Base-by-base conservation (phyloP, 306 rosid genomes). In the Oemleria cerasiformis region DNA sequence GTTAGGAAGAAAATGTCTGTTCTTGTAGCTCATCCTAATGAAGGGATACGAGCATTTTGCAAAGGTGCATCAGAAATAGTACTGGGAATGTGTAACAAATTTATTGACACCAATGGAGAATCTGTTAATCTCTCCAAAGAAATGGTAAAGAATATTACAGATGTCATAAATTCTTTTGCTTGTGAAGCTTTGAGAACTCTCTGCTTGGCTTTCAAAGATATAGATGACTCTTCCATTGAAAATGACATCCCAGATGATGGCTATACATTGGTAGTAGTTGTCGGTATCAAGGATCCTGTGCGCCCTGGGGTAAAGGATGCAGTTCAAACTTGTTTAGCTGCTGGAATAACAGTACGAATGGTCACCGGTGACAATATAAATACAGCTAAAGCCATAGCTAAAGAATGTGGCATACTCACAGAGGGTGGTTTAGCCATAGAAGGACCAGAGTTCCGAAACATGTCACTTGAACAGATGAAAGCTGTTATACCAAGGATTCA, bases 21-120 rank as follows among this genome's bases (percentile, higher is more conserved):
- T 59, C 88, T 94, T 10, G 89, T 91, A 44, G 81, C 86, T 68
- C 84, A 79, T 73, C 95, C 97, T 69, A 72, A 64, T 71, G 86
- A 92, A 72, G 78, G 91, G 36, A 55, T 73, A 13, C 84, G 88
- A 75, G 90, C 92, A 48, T 91, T 91, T 82, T 88, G 96, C 84
- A 94, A 94, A 87, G 99, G 99, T 70, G 99, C 95, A 86, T 86
- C 99, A 8, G 99, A 94, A 85, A 84, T 94, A 76, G 75, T 94
- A 80, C 70, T 94, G 68, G 64, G 80, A 16, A 86, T 86, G 81
- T 91, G 97, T 67, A 81, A 87, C 84, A 86, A 84, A 79, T 16
- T 85, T 76, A 66, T 91, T 58, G 91, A 86, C 79, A 14, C 62
- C 65, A 84, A 89, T 77, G 99, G 99, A 43, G 77, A 79, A 65